Conservation (phyloP, 352 stramenopile genomes). For the Phytophthora litchii region DNA sequence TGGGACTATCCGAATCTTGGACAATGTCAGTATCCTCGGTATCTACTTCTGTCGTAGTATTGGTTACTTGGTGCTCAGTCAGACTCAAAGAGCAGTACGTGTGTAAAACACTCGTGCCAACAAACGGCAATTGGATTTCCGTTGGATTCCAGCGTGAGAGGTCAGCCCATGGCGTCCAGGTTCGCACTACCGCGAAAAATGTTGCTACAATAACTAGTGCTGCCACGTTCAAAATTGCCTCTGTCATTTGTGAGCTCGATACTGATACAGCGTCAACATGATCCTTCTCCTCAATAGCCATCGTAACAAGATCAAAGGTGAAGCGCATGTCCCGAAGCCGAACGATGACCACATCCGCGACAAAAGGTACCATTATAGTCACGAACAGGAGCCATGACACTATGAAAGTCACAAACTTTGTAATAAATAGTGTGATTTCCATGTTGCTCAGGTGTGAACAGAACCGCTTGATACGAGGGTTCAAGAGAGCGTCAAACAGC, state of each 20-base stretch:
- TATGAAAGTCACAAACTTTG: slow-evolving; percentile 1
- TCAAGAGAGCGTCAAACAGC: slow-evolving; percentile 2
- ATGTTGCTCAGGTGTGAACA: background rate
- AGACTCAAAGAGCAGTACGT: background rate
- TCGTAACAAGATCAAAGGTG: slow-evolving; percentile 21
- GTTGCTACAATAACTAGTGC: slow-evolving; percentile 3
- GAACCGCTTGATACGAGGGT: background rate
- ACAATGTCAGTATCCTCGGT: no score
- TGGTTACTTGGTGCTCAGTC: background rate
- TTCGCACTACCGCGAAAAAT: slow-evolving; percentile 16
- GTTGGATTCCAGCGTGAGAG: slow-evolving; percentile 18
- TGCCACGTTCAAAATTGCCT: slow-evolving; percentile 1
- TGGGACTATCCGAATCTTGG: no score
- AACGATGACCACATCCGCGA: slow-evolving; percentile 21
- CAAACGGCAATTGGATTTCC: background rate
- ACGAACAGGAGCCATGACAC: slow-evolving; percentile 18
- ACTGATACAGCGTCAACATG: slow-evolving; percentile 11
- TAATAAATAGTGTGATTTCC: background rate
- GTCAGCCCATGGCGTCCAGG: slow-evolving; percentile 4
- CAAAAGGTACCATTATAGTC: slow-evolving; percentile 20
- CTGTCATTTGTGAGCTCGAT: slow-evolving; percentile 4
- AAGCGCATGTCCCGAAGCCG: slow-evolving; percentile 25
- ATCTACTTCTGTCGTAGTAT: background rate
- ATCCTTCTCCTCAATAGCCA: slow-evolving; percentile 27
- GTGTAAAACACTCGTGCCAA: background rate